phyloP scores from a whole-genome alignment of 2,329 filamentous ascomycete species.

The Hypoxylon rubiginosum region DNA sequence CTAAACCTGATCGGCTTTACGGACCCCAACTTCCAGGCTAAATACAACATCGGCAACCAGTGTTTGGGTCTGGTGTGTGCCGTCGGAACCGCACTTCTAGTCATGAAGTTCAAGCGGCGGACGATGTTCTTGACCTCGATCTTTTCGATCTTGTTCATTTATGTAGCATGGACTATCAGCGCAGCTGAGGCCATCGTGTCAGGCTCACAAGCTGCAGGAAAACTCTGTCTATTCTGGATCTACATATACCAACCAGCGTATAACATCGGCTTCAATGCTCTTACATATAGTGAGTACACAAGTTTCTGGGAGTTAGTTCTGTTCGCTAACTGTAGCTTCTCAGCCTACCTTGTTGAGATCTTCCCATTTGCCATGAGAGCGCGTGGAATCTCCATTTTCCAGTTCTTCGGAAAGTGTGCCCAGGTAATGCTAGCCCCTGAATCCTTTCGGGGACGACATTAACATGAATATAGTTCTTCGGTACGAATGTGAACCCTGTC shows the following conservation, averaged over 20 bases:
- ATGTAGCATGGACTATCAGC: slow-evolving; percentile 68
- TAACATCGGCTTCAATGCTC: slow-evolving; percentile 72
- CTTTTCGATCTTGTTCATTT: slow-evolving; percentile 63
- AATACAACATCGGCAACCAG: slow-evolving; percentile 63
- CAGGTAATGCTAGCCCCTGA: slow-evolving; percentile 38
- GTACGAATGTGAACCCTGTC: slow-evolving; percentile 52
- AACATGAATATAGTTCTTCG: slow-evolving; percentile 57
- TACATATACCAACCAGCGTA: slow-evolving; percentile 68
- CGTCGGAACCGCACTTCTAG: slow-evolving; percentile 58
- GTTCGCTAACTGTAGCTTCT: slow-evolving; percentile 8
- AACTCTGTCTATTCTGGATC: slow-evolving; percentile 66
- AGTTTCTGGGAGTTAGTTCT: too few species aligned
- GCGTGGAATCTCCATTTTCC: slow-evolving; percentile 63
- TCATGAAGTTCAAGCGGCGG: slow-evolving; percentile 61
- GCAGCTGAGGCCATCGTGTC: slow-evolving; percentile 52
- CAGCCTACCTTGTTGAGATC: slow-evolving; percentile 64
- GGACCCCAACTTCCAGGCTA: slow-evolving; percentile 56
- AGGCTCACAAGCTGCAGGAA: slow-evolving; percentile 50
- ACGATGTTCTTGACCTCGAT: slow-evolving; percentile 68
- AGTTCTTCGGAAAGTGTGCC: slow-evolving; percentile 50
- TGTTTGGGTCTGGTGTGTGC: slow-evolving; percentile 63
- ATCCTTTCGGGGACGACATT: not conserved
- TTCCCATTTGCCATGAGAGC: slow-evolving; percentile 67
- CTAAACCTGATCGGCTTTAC: slow-evolving; percentile 62
- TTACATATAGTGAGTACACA: slow-evolving; percentile 66